Conservation (phyloP, 2,329 filamentous ascomycete species). For the Orbilia quercus region DNA sequence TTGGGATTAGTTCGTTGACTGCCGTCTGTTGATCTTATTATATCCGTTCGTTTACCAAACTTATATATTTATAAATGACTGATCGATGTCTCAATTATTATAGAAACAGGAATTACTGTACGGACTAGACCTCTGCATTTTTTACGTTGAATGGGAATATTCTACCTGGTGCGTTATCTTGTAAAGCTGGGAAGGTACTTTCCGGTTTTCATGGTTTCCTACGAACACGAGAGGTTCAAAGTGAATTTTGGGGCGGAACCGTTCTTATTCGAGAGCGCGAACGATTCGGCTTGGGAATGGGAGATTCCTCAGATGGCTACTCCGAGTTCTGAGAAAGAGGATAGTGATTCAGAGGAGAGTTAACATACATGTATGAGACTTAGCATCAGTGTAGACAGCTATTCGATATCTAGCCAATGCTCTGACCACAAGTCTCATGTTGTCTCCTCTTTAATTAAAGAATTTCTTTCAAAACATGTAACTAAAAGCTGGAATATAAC, state of each 20-base stretch:
- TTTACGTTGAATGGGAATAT: conserved; percentile 9
- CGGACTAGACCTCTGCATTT: not conserved
- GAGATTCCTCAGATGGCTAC: not conserved
- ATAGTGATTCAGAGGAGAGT: not conserved
- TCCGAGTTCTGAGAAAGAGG: not conserved
- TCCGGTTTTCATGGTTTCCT: not conserved
- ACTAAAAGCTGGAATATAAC: too few relatives aligned
- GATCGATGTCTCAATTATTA: too few relatives aligned
- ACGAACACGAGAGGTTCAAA: conserved; percentile 12
- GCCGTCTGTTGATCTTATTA: conserved; percentile 10
- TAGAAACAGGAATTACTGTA: not conserved
- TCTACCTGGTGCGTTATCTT: not conserved
- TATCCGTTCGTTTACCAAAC: not conserved
- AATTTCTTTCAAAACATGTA: too few relatives aligned
- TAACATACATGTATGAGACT: too few relatives aligned
- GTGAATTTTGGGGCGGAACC: conserved; percentile 20
- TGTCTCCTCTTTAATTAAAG: too few relatives aligned
- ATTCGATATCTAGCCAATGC: too few relatives aligned
- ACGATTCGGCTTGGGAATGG: conserved; percentile 19
- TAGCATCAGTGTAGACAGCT: too few relatives aligned
- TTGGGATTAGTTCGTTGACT: conserved; percentile 21
- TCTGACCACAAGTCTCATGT: too few relatives aligned
- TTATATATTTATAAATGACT: too few relatives aligned
- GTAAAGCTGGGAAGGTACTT: conserved; percentile 1
- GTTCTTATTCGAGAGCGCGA: conserved; percentile 12